Base-by-base conservation (phyloP, 2,329 filamentous ascomycete species). In the Clarireedia paspali region DNA sequence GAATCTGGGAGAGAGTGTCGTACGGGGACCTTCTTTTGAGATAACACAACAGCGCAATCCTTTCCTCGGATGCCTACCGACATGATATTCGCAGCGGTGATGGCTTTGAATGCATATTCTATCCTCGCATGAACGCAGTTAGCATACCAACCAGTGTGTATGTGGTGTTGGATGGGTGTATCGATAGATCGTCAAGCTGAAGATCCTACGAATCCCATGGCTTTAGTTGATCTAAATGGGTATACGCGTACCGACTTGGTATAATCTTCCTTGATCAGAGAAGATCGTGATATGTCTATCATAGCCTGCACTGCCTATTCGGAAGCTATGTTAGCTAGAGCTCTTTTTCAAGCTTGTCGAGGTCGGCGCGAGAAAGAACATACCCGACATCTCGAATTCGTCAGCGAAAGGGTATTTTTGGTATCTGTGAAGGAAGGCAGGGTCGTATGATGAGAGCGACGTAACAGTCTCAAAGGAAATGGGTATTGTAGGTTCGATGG, bases 61-160 rank as follows among this genome's bases (percentile, higher is more conserved):
- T 99, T 99, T 74, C 94, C 94, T 71, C 91, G 83, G 65, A 99
- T 84, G 67, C 94, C 94, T 73, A 99, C 83, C 60, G 94, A 94
- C 80, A 95, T 99, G 78, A 99, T 97, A 75, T 97, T 97, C 66
- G 94, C 94, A 60, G 94, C 92, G 66, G 94, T 99, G 76, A 99
- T 99, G 58, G 94, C 94, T 80, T 99, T 99, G 85, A 99, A 99
- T 67, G 94, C 94, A 92, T 99, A 99, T 82, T 99, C 94, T 97
- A 72, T 66, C 63, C 42, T 57, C 57, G 51, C 36, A 46, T 42
- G 39, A 39, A 26, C 39, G 26, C 20, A 55, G 36, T 55, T 44
- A 55, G 46, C 24, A 36, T 17, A 34, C 24, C 26, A 40, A 39
- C 27, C 40, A n/a, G 39, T 17, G 47, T 48, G 14, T 15, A 55